Evolutionary conservation across 768 basidiomycete species (phyloP), one percentile per base, ranked within the genome.

Genomic region (Lentinula detonsa): DNA sequence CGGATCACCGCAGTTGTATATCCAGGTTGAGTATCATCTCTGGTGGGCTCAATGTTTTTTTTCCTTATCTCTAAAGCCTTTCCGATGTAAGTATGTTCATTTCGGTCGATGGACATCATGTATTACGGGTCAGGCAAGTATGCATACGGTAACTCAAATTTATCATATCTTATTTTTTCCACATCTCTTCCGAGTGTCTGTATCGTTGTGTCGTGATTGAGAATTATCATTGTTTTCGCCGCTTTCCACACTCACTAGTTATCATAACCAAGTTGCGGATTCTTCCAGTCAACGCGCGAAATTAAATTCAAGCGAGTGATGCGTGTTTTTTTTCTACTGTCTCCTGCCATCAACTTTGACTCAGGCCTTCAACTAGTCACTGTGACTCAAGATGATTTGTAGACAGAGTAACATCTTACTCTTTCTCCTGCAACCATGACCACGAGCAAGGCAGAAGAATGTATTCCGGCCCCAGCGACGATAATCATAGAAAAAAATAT

Each of bases 51-150:
- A 56, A 21, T 45, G 35, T 28, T 28, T 35, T 28, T 35, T 49
- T 49, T 39, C 18, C 42, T 18, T 59, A 18, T 49, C 11, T 15
- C n/a, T 46, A 11, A 34, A 48, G 18, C 33, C 57, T 40, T 49
- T 59, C 45, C 48, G 57, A 50, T 35, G 57, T 59, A 59, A 49
- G 57, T 59, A 49, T 59, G 57, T 59, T 59, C 57, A 45, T 50
- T 59, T 37, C 31, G 33, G 33, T 59, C 18, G 37, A 57, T 59
- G 57, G 48, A 40, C 57, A 49, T 58, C 57, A 58, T 58, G 57
- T 59, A 59, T 59, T 40, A 21, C 45, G 31, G 43, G 46, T 35
- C 45, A 59, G 57, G 57, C 57, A 59, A 59, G 57, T 59, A 59
- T 59, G 34, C 57, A 57, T 28, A 48, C 43, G 57, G 57, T 59